Conservation (phyloP, 257 asterid species). For the Gentiana macrophylla region DNA sequence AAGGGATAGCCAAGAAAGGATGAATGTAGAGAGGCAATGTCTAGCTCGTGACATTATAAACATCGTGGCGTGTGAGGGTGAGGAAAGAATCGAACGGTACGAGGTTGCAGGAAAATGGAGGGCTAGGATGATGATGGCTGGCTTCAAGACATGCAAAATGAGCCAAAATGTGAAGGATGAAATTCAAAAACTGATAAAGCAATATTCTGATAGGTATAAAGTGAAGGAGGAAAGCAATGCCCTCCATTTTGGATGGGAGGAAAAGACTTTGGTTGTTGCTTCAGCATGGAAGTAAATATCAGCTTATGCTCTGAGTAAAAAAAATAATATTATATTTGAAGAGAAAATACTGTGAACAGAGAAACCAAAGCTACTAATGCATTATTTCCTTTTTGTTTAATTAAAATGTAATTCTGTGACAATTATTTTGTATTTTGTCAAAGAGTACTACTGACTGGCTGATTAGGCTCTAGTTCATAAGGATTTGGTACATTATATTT, state of each 20-base stretch:
- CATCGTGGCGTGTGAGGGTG: constrained; percentile 85
- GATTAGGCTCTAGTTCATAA: too few species aligned
- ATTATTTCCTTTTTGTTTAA: too few species aligned
- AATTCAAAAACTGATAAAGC: constrained; percentile 44
- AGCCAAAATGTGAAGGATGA: constrained; percentile 47
- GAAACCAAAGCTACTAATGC: too few species aligned
- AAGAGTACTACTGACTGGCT: too few species aligned
- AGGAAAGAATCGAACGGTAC: constrained; percentile 80
- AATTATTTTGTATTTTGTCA: too few species aligned
- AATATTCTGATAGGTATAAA: constrained; percentile 62
- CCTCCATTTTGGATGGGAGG: constrained; percentile 93
- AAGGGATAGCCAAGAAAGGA: constrained; percentile 66
- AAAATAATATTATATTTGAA: too few species aligned
- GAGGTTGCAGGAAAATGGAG: constrained; percentile 98
- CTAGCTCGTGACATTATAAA: constrained; percentile 87
- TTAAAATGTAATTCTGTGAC: too few species aligned
- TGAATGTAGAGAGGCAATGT: constrained; percentile 86
- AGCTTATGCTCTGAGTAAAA: too few species aligned
- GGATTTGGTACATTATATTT: too few species aligned
- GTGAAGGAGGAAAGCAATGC: constrained; percentile 60
- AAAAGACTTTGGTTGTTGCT: constrained; percentile 59
- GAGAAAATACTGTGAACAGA: too few species aligned
- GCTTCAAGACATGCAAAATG: constrained; percentile 54
- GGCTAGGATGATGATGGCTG: constrained; percentile 97
- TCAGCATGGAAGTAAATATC: constrained; percentile 61